These are phyloP conservation scores for Hydnum rufescens DNA, from an alignment of 768 basidiomycete genomes.

Conservation along the genomic window DNA sequence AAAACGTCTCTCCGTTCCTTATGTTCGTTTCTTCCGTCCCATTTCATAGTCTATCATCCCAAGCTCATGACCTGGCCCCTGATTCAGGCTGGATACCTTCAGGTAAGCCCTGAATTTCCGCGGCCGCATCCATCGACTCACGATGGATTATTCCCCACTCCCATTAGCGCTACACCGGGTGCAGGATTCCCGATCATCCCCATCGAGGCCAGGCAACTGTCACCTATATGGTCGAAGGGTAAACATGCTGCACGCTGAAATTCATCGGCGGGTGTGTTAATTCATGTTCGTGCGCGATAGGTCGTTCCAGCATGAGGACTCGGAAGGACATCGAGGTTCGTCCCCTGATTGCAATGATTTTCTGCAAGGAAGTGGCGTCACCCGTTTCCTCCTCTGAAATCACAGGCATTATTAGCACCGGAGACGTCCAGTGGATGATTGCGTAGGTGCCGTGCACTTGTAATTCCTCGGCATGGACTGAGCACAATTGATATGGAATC, in stretches of 20 bases:
- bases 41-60: neutral
- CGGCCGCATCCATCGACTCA: neutral
- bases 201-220: conserved; percentile 70
- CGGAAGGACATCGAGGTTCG: conserved; percentile 76
- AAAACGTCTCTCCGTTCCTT: conserved; percentile 79
- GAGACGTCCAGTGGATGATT: conserved; percentile 90
- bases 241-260: conserved; percentile 6
- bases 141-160: neutral
- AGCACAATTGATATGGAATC: conserved; percentile 10
- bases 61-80: neutral
- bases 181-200: conserved; percentile 68
- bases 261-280: neutral
- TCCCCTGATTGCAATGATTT: no score
- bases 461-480: neutral
- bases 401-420: conserved; percentile 26
- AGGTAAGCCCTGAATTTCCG: conserved; percentile 2
- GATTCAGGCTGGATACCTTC: conserved; percentile 14
- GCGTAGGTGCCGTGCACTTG: conserved; percentile 12
- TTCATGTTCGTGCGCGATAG: conserved; percentile 17
- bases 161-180: neutral
- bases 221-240: conserved; percentile 81
- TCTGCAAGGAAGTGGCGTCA: no score
- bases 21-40: conserved; percentile 25
- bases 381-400: no score
- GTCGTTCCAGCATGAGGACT: conserved; percentile 74